These are phyloP conservation scores for Dichotomocladium elegans DNA, from an alignment of 371 early-diverging fungal species.

Conservation along the genomic window DNA sequence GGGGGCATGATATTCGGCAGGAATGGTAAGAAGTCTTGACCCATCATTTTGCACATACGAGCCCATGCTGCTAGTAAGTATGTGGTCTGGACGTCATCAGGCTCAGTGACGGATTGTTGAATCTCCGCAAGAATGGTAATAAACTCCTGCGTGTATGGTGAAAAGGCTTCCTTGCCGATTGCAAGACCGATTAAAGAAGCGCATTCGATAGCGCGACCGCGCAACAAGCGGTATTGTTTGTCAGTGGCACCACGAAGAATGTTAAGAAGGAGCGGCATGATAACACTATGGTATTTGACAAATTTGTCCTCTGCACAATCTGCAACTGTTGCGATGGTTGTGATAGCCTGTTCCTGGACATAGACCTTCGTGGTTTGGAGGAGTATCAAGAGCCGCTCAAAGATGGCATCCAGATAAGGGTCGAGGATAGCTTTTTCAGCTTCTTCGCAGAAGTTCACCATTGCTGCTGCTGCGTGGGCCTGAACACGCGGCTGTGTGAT, in stretches of 20 bases:
- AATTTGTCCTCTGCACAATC: constrained; percentile 90
- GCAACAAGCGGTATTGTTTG: constrained; percentile 84
- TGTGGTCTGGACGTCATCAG: constrained; percentile 88
- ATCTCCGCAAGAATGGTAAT: constrained; percentile 76
- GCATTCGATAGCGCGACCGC: constrained; percentile 96
- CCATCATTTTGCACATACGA: constrained; percentile 92
- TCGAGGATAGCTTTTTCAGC: constrained; percentile 73
- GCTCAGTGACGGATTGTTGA: constrained; percentile 76
- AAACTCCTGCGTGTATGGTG: constrained; percentile 72
- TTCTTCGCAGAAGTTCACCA: constrained; percentile 95
- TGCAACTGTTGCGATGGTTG: constrained; percentile 96
- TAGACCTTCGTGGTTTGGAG: constrained; percentile 79
- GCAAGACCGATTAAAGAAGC: constrained; percentile 88
- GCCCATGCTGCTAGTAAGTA: constrained; percentile 96
- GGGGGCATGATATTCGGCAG: constrained; percentile 91
- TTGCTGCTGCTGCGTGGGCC: constrained; percentile 93
- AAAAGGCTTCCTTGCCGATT: constrained; percentile 86
- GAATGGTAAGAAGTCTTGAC: constrained; percentile 90
- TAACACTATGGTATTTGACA: constrained; percentile 81
- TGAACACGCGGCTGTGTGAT: constrained; percentile 77
- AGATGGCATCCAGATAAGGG: constrained; percentile 86
- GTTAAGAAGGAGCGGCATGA: constrained; percentile 91
- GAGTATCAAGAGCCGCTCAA: constrained; percentile 80
- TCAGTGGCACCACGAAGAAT: constrained; percentile 78
- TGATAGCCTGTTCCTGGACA: constrained; percentile 96